Conservation (phyloP, 169 alveolate genomes). For the Plasmodium vivax region DNA sequence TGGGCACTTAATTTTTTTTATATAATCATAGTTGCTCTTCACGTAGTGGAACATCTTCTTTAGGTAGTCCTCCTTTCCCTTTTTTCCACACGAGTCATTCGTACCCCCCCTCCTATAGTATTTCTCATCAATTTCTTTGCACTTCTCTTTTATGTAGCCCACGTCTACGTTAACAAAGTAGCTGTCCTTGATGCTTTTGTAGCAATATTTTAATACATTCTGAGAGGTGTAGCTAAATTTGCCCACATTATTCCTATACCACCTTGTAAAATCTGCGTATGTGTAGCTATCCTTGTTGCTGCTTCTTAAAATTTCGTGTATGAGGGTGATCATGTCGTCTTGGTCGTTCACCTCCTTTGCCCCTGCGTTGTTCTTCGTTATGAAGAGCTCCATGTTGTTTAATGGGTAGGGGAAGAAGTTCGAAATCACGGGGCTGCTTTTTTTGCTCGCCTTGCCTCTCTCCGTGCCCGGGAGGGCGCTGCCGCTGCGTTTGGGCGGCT, state of each 20-base stretch:
- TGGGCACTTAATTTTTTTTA: slow-evolving; percentile 58
- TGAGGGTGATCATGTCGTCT: slow-evolving; percentile 63
- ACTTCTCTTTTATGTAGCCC: slow-evolving; percentile 41
- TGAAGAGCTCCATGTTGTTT: slow-evolving; percentile 61
- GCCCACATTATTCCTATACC: slow-evolving; percentile 58
- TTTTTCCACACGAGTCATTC: not conserved
- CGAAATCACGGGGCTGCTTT: slow-evolving; percentile 8
- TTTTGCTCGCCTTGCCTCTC: not conserved
- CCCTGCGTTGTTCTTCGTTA: slow-evolving; percentile 42
- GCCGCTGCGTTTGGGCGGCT: not conserved
- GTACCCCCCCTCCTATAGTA: not conserved
- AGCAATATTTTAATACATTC: slow-evolving; percentile 30
- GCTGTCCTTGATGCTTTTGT: slow-evolving; percentile 61
- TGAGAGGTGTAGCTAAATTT: slow-evolving; percentile 48
- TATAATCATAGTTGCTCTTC: slow-evolving; percentile 31
- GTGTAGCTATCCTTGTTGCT: slow-evolving; percentile 11
- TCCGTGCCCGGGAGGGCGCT: not conserved
- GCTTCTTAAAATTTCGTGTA: slow-evolving; percentile 26
- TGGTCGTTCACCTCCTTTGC: slow-evolving; percentile 46
- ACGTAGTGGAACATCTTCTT: slow-evolving; percentile 58
- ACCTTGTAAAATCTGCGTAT: slow-evolving; percentile 25
- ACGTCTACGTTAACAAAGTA: slow-evolving; percentile 55
- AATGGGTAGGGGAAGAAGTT: slow-evolving; percentile 66
- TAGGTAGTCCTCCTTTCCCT: slow-evolving; percentile 20
- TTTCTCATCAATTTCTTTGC: slow-evolving; percentile 47